Base-by-base conservation (phyloP, 202 grass and related monocot genomes). In the Carex sylvatica region DNA sequence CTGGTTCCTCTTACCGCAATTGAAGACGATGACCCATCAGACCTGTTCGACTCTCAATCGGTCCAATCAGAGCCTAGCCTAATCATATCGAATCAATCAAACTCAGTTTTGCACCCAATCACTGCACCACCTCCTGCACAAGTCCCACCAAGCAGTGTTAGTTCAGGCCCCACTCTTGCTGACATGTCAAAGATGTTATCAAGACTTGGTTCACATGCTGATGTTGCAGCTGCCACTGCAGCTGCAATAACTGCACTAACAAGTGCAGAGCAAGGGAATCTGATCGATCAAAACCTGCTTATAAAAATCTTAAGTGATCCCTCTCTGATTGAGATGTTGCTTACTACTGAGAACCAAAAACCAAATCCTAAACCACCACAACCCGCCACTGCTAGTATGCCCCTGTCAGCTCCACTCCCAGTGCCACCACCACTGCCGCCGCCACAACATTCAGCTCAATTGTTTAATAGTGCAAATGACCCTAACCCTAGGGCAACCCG, bases 241-340 rank as follows among this genome's bases (percentile, higher is more conserved):
- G 95, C 95, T 64, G 92, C 92, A n/a, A 89, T 89, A 70, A 95
- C 93, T 59, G 93, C 93, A 51, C 88, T 99, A 76, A 96, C 91
- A 88, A 94, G 86, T 79, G 95, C 84, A 47, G 83, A 91, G 78
- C 83, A 93, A 65, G 97, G 93, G 78, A 93, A 66, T 64, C 71
- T 95, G 82, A 88, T 99, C 2, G 96, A 99, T 38, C 78, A 80
- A 49, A 89, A 99, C 70, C 86, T 99, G 38, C 93, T 99, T 46
- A 86, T 99, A 61, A 91, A 91, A 84, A 99, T 99, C 79, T 83
- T 99, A 78, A 99, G 85, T 80, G 91, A 99, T 71, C 93, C 97
- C 75, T 86, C 78, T 73, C 83, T 92, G 70, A 58, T 99, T 84
- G 91, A 92, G 83, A 96, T 91, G 82, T 26, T 99, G 83, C 85